Evolutionary conservation across 306 rosid species (phyloP), one percentile per base, ranked within the genome.

Genomic region (Arachis stenosperma): DNA sequence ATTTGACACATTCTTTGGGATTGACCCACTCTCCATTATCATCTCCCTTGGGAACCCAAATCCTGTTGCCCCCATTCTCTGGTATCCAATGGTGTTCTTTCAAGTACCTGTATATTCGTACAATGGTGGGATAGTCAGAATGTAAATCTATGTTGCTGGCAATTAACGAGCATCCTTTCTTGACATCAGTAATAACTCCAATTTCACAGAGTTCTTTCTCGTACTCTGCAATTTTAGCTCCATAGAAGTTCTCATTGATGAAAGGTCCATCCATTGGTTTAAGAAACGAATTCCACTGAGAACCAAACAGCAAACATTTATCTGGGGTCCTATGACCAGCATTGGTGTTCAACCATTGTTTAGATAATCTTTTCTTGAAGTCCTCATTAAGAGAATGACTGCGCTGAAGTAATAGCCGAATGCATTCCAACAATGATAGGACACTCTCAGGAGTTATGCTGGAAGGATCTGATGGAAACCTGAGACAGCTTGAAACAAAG

Each of bases 251-350:
- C 64, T 82, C 84, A 62, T 90, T 86, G 6, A 90, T 55, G 53
- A 86, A 87, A 15, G 89, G 92, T 40, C 87, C 96, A 77, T 90
- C 92, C n/a, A 56, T 76, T n/a, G 29, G 76, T 72, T 75, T 57
- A 60, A 86, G 43, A 70, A 61, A 8, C 39, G 5, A 9, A 3
- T 53, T 58, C 86, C 86, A 84, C 62, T 43, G 44, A 9, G 76
- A 61, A 78, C 56, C 71, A 62, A 82, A 86, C 66, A 87, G 70
- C 50, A 82, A 74, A 73, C 89, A 78, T 70, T 81, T n/a, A 36
- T 53, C 8, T 2, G 96, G 92, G 61, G 88, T n/a, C 64, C 39
- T 54, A 53, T 85, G 80, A 61, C 85, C 90, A 46, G 52, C 69
- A 68, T 67, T 44, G 4, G 92, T 85, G 89, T 74, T 87, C 69